Base-by-base conservation (phyloP, 1,139 yeast species). In the Candida gigantensis region DNA sequence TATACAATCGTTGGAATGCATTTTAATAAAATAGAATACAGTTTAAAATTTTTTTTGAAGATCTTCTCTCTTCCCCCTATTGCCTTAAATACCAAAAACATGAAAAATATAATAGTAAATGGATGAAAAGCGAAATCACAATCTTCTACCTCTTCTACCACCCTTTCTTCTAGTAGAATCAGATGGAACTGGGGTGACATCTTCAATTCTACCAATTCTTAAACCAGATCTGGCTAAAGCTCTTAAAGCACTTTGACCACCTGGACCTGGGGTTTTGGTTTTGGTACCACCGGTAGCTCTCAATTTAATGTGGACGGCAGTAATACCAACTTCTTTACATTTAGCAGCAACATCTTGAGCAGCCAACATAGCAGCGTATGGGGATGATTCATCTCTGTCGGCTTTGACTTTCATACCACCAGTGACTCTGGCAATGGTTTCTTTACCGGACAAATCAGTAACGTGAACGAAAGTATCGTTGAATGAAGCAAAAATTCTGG, bases 101-200 rank as follows among this genome's bases (percentile, higher is more conserved):
- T 14, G 19, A 12, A 28, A 19, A 20, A 28, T n/a, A 15, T 11
- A 24, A 23, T 30, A 13, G 33, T 23, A 23, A 18, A 28, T n/a
- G n/a, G n/a, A n/a, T n/a, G n/a, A n/a, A n/a, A n/a, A n/a, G n/a
- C 11, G 8, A 21, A 38, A 42, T 41, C 81, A 90, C 79, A 90
- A 86, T 86, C 99, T 89, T 85, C 98, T 92, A 90, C 99, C 99
- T 85, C 99, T 90, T 84, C 98, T 94, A 87, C 99, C 99, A 88
- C 98, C 98, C 95, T 94, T 94, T 87, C 95, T 88, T 85, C 99
- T 94, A 75, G 98, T 94, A 66, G 97, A 90, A 78, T 94, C 99
- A 58, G 98, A 92, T 73, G 99, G 99, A 24, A 94, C 92, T 74
- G 98, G 98, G 61, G 99, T 94, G 58, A 94, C 98, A 74, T 94